phyloP scores from a whole-genome alignment of 2,329 filamentous ascomycete genomes.

The Curvularia verruculosa region DNA sequence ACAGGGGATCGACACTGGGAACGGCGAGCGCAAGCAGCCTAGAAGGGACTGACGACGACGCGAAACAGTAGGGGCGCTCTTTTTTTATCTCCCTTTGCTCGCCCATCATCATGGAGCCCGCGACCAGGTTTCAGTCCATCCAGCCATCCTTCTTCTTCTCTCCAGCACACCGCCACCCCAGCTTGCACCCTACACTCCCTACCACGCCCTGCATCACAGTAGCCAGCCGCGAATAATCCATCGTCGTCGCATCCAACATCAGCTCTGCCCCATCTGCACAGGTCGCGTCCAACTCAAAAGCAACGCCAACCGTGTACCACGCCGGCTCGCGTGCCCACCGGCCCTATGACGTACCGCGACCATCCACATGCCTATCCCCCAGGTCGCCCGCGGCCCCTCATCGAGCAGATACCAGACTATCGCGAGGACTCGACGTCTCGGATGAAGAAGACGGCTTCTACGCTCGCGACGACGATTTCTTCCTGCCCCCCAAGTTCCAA shows the following conservation, averaged over 20 bases:
- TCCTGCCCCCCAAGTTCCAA: constrained; percentile 43
- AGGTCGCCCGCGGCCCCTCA: constrained; percentile 31
- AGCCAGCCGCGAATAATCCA: not conserved
- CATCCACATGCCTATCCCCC: constrained; percentile 17
- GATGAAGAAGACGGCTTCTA: constrained; percentile 50
- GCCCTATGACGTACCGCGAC: constrained; percentile 37
- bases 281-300: not conserved
- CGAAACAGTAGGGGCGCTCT: constrained; percentile 10
- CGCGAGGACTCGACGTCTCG: constrained; percentile 43
- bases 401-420: constrained; percentile 40
- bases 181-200: not conserved
- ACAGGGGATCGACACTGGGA: constrained; percentile 10
- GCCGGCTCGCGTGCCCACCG: not conserved
- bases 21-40: not conserved
- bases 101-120: not conserved
- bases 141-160: not conserved
- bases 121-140: not conserved
- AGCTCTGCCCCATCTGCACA: not conserved
- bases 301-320: not conserved
- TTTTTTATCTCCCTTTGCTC: constrained; percentile 3
- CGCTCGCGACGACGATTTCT: constrained; percentile 42
- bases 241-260: not conserved
- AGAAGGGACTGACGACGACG: constrained; percentile 10
- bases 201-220: not conserved
- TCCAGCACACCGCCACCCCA: not conserved